These are phyloP conservation scores for Beauveria asiatica DNA, from an alignment of 2,329 filamentous ascomycete species.

Conservation along the genomic window DNA sequence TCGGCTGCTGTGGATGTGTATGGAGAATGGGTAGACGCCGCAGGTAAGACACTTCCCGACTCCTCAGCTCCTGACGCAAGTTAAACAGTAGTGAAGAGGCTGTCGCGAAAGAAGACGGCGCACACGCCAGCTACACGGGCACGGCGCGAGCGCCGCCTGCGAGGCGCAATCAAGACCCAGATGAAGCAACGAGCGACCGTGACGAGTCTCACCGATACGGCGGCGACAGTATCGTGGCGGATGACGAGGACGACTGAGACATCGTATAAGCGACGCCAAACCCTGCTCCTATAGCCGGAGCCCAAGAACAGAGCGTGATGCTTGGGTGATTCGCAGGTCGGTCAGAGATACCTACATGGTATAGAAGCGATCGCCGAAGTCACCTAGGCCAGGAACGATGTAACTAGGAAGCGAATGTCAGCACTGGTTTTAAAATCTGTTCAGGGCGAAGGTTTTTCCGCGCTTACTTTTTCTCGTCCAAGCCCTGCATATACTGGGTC, in stretches of 20 bases:
- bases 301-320: background rate
- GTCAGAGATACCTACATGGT: constrained; percentile 52
- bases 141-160: constrained; percentile 17
- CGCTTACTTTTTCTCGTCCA: constrained; percentile 92
- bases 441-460: background rate
- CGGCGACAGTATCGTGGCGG: constrained; percentile 43
- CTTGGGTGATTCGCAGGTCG: background rate
- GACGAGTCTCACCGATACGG: constrained; percentile 44
- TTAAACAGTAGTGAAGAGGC: constrained; percentile 30
- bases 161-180: constrained; percentile 16
- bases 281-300: background rate
- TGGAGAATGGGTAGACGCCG: constrained; percentile 93
- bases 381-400: constrained; percentile 86
- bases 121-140: constrained; percentile 21
- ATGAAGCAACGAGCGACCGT: constrained; percentile 29
- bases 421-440: background rate
- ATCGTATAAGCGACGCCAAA: background rate
- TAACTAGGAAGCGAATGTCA: constrained; percentile 50
- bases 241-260: constrained; percentile 48
- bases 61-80: background rate
- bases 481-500: constrained; percentile 42
- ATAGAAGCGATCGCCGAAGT: constrained; percentile 95
- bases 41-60: constrained; percentile 33
- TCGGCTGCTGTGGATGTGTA: constrained; percentile 92
- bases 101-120: constrained; percentile 39